Evolutionary conservation across 2,329 filamentous ascomycete species (phyloP).

Genomic region (Lomentospora prolificans): DNA sequence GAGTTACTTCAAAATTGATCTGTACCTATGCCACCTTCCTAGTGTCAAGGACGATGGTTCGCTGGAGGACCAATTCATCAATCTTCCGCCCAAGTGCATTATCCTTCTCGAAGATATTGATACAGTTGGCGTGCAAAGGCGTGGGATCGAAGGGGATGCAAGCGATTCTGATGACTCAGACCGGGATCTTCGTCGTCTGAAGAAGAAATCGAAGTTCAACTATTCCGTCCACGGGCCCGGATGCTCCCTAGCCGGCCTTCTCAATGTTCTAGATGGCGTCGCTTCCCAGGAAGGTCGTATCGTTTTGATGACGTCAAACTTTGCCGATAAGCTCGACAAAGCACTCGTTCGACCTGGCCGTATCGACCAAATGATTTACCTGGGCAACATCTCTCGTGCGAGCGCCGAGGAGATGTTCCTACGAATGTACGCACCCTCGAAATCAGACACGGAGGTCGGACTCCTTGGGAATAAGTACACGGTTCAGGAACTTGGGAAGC

Average conservation of each 20-base stretch:
- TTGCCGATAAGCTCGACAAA: slow-evolving; percentile 61
- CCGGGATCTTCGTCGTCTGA: slow-evolving; percentile 10
- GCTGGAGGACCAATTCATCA: slow-evolving; percentile 47
- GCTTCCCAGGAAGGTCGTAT: slow-evolving; percentile 70
- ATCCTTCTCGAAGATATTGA: slow-evolving; percentile 20
- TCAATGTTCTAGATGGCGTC: slow-evolving; percentile 79
- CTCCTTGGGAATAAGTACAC: too few species aligned
- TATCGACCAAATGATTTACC: slow-evolving; percentile 60
- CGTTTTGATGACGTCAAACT: slow-evolving; percentile 76
- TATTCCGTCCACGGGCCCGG: not conserved
- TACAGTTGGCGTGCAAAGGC: slow-evolving; percentile 27
- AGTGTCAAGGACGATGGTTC: slow-evolving; percentile 47
- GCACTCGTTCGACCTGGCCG: slow-evolving; percentile 65
- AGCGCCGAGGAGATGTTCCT: slow-evolving; percentile 50
- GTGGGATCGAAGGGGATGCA: slow-evolving; percentile 23
- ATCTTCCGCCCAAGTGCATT: slow-evolving; percentile 14
- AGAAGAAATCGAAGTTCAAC: slow-evolving; percentile 13
- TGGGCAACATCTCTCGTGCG: slow-evolving; percentile 44
- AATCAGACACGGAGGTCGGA: too few species aligned
- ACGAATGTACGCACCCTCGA: slow-evolving; percentile 44
- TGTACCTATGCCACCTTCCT: slow-evolving; percentile 50
- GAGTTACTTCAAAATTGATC: slow-evolving; percentile 55
- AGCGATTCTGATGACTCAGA: slow-evolving; percentile 18
- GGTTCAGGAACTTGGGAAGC: slow-evolving; percentile 8
- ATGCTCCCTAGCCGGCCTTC: slow-evolving; percentile 59